Evolutionary conservation across 148 eudicot species (phyloP), one percentile per base, ranked within the genome.

Genomic region (Fagopyrum tataricum): DNA sequence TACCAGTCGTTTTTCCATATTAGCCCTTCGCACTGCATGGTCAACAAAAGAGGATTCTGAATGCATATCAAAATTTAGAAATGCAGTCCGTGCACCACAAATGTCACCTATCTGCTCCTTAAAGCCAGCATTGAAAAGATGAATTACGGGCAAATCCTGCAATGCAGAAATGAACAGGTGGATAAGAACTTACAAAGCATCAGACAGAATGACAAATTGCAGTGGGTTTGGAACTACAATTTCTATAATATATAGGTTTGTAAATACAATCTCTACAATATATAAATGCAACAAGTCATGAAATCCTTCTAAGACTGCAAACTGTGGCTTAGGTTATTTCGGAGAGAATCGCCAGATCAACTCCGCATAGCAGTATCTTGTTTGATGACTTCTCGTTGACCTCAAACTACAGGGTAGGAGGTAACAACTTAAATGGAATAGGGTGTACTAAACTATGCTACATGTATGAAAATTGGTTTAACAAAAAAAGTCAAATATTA

Each of bases 1-100:
- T 84, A 91, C 98, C 89, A 79, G 62, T 71, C 97, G 89, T 67
- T 77, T 89, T 73, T 89, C 92, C 87, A 88, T 77, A 78, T 93
- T 93, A 73, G 98, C 97, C 80, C 79, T 83, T 76, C 82, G 82
- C 52, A 79, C 76, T 75, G 83, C 79, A 75, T 72, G 75, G 20
- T 85, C 87, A 53, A 87, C 59, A 72, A 87, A 86, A 75, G 39
- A 76, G 39, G 81, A 80, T 76, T 78, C 86, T 40, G 73, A 78
- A 43, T 83, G 83, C 76, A 74, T 52, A 76, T 83, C 82, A 77
- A 82, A 62, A 41, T 72, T 82, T 44, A 74, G 69, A 79, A 82
- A 83, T 21, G 91, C 87, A 74, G 83, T 83, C 66, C 75, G 86
- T 53, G 94, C 88, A 76, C 85, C 92, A 61, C 70, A 67, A 75